Percentiles rank a stretch among this genome's conserved stretches.
phyloP scores from a whole-genome alignment of 1,139 yeast species.

The Nakaseomyces uthaithaninus region DNA sequence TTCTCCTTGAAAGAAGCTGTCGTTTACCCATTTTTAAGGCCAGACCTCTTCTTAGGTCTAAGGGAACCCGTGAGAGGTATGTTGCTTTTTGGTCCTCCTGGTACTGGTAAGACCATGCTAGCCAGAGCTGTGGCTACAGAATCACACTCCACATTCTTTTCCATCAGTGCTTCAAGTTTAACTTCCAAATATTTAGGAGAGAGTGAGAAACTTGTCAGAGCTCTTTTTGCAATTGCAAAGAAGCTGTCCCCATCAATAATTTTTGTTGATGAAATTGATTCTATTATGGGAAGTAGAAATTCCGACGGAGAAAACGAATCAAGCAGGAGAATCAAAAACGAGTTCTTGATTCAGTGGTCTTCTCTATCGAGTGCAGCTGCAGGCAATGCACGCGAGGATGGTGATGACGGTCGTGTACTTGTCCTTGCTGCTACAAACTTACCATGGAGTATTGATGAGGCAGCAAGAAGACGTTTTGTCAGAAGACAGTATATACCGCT shows the following conservation, averaged over 20 bases:
- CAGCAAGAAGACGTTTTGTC: constrained; percentile 91
- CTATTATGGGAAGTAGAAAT: constrained; percentile 71
- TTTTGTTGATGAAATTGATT: constrained; percentile 94
- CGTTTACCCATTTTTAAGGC: constrained; percentile 89
- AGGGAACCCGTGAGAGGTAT: constrained; percentile 96
- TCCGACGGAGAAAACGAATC: constrained; percentile 81
- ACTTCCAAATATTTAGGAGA: constrained; percentile 92
- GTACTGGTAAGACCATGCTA: constrained; percentile 96
- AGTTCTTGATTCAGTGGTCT: constrained; percentile 93
- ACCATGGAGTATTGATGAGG: constrained; percentile 98
- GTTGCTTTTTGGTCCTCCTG: constrained; percentile 96
- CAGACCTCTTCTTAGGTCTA: constrained; percentile 83
- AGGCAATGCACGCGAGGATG: constrained; percentile 43
- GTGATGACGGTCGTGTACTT: constrained; percentile 65
- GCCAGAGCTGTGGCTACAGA: constrained; percentile 98
- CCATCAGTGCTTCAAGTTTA: constrained; percentile 84
- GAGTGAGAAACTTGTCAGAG: constrained; percentile 86
- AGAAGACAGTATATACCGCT: constrained; percentile 90
- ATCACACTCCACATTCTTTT: constrained; percentile 86
- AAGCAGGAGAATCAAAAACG: constrained; percentile 84
- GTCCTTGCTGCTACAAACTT: constrained; percentile 93
- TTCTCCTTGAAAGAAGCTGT: constrained; percentile 90
- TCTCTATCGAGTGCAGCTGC: constrained; percentile 91
- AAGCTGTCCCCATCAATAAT: constrained; percentile 88
- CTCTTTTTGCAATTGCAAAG: constrained; percentile 77